A percentile compares a stretch with the other conserved stretches of the same genome.
phyloP scores from a whole-genome alignment of 306 rosid genomes.

The Fragaria vesca region DNA sequence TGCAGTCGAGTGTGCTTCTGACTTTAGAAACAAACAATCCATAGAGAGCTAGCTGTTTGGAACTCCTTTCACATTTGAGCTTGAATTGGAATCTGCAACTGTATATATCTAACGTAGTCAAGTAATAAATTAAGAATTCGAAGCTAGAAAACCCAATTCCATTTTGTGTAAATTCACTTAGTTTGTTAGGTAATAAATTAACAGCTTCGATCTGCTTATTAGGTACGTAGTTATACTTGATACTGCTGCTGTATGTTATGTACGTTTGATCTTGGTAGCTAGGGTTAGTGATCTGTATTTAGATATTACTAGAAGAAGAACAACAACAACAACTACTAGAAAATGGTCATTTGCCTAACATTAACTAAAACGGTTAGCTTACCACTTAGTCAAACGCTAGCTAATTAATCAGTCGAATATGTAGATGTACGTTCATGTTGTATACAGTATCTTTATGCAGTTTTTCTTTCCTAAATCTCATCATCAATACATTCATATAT shows the following conservation, averaged over 20 bases:
- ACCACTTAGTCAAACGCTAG: constrained; percentile 21
- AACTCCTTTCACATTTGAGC: constrained; percentile 23
- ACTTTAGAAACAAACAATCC: constrained; percentile 11
- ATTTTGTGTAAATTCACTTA: neutral
- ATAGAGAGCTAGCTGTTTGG: neutral
- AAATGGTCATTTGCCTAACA: constrained; percentile 17
- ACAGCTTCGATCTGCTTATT: no score
- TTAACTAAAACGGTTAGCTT: constrained; percentile 15
- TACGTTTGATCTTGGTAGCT: constrained; percentile 1
- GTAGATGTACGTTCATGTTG: neutral
- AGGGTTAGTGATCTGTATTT: constrained; percentile 6
- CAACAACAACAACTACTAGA: neutral
- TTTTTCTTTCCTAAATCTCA: constrained; percentile 10
- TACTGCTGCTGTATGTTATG: no score
- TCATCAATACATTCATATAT: neutral
- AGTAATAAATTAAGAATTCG: neutral
- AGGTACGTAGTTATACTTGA: no score
- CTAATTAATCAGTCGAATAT: neutral
- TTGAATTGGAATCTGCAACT: neutral
- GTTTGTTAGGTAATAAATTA: no score
- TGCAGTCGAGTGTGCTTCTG: constrained; percentile 33
- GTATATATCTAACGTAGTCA: neutral
- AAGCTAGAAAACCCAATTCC: neutral
- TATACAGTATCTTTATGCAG: neutral
- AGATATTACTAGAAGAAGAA: no score